These are phyloP conservation scores for Hsuehochloa calcarea DNA, from an alignment of 176 grass and related monocot species.

Conservation along the genomic window DNA sequence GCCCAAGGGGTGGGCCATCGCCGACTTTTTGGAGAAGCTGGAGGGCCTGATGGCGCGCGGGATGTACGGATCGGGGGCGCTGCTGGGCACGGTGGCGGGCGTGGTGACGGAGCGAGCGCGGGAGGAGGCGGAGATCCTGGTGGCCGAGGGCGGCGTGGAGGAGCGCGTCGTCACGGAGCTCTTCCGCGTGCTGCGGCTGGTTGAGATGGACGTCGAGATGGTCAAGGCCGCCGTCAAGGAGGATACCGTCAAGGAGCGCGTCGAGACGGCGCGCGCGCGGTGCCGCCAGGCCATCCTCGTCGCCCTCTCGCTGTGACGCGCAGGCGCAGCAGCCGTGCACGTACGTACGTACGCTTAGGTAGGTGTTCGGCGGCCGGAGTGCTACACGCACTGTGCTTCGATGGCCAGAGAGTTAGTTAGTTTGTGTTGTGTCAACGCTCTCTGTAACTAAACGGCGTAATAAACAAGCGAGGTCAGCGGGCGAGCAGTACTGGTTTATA, in stretches of 20 bases:
- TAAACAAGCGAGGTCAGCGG: neutral
- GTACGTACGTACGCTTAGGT: neutral
- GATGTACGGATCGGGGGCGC: slow-evolving; percentile 43
- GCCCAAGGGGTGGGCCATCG: slow-evolving; percentile 77
- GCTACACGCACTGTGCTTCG: neutral
- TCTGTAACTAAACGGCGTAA: neutral
- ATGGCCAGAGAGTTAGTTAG: neutral
- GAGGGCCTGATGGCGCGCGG: slow-evolving; percentile 69
- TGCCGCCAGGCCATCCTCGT: slow-evolving; percentile 93
- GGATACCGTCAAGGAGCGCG: slow-evolving; percentile 71
- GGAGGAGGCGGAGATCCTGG: slow-evolving; percentile 73
- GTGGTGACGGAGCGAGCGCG: slow-evolving; percentile 70
- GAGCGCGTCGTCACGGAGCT: slow-evolving; percentile 74
- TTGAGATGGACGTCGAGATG: slow-evolving; percentile 94
- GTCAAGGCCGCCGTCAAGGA: slow-evolving; percentile 90
- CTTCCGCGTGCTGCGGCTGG: slow-evolving; percentile 60
- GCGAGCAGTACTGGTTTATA: neutral
- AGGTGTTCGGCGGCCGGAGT: neutral
- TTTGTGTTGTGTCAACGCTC: neutral
- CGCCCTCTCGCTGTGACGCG: slow-evolving; percentile 68
- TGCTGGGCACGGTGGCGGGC: slow-evolving; percentile 61
- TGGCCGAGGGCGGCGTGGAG: slow-evolving; percentile 64
- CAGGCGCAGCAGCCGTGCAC: too few species aligned
- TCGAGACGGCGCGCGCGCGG: slow-evolving; percentile 66
- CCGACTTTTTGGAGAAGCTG: slow-evolving; percentile 79